phyloP scores from a whole-genome alignment of 1,284 basidiomycete species.

The Trichosporon sp. region DNA sequence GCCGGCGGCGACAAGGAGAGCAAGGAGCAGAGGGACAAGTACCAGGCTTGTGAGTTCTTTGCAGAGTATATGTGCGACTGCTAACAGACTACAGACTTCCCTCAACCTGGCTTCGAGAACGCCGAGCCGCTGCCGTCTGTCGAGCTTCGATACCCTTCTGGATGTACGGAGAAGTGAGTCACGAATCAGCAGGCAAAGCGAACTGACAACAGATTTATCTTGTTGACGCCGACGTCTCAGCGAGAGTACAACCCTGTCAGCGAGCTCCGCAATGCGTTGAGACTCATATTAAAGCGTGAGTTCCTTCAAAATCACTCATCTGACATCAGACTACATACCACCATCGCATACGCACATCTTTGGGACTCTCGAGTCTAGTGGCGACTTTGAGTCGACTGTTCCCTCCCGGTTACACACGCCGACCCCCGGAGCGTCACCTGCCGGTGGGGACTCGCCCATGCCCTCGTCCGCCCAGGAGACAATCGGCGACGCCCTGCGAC shows the following conservation, averaged over 20 bases:
- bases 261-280: slow-evolving; percentile 44
- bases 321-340: slow-evolving; percentile 38
- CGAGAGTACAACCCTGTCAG: slow-evolving; percentile 51
- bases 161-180: slow-evolving; percentile 43
- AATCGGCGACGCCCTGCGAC: slow-evolving; percentile 53
- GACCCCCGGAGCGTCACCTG: slow-evolving; percentile 23
- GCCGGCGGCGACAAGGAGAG: slow-evolving; percentile 22
- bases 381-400: slow-evolving; percentile 15
- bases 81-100: slow-evolving; percentile 36
- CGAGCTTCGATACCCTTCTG: slow-evolving; percentile 50
- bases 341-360: slow-evolving; percentile 38
- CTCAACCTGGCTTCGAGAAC: slow-evolving; percentile 43
- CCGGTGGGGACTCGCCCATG: slow-evolving; percentile 20
- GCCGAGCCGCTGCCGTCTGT: slow-evolving; percentile 41
- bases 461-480: slow-evolving; percentile 38
- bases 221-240: slow-evolving; percentile 41
- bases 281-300: slow-evolving; percentile 43
- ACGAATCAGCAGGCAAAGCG: background rate
- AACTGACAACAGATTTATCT: slow-evolving; percentile 37
- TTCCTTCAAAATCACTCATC: background rate
- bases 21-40: slow-evolving; percentile 19
- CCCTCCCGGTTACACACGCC: slow-evolving; percentile 20
- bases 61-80: background rate
- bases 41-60: slow-evolving; percentile 17
- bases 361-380: slow-evolving; percentile 32